Evolutionary conservation across 106 monocot genomes (phyloP).

Genomic region (Cymbidium sinense): DNA sequence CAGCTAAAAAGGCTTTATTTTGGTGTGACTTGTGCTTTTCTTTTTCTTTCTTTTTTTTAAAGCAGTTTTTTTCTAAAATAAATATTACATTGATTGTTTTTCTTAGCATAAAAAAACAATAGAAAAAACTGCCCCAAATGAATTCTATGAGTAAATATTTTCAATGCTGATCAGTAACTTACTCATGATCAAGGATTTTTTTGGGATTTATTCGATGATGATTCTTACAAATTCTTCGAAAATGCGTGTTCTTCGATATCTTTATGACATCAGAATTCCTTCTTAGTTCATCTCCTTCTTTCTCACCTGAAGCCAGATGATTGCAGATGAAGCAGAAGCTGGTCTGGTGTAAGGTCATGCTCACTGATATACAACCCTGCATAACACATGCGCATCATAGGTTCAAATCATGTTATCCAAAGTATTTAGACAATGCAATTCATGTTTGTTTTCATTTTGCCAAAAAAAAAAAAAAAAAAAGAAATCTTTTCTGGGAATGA

Average conservation of each 20-base stretch:
- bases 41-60: no score
- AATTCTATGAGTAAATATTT: no score
- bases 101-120: no score
- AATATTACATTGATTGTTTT: no score
- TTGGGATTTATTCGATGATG: slow-evolving; percentile 21
- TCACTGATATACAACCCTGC: slow-evolving; percentile 58
- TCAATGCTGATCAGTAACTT: background rate
- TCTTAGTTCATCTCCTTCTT: slow-evolving; percentile 62
- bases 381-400: background rate
- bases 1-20: no score
- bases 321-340: slow-evolving; percentile 61
- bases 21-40: no score
- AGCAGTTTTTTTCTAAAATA: no score
- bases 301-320: slow-evolving; percentile 63
- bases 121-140: no score
- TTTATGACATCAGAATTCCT: slow-evolving; percentile 50
- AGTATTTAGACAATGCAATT: no score
- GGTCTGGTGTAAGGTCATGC: slow-evolving; percentile 59
- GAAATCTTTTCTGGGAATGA: no score
- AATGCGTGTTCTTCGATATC: slow-evolving; percentile 47
- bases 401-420: background rate
- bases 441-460: no score
- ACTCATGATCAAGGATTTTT: slow-evolving; percentile 54
- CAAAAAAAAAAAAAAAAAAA: no score
- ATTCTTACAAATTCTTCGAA: slow-evolving; percentile 27